These are phyloP conservation scores for Termitomyces sp. DNA, from an alignment of 768 basidiomycete species.

Conservation along the genomic window DNA sequence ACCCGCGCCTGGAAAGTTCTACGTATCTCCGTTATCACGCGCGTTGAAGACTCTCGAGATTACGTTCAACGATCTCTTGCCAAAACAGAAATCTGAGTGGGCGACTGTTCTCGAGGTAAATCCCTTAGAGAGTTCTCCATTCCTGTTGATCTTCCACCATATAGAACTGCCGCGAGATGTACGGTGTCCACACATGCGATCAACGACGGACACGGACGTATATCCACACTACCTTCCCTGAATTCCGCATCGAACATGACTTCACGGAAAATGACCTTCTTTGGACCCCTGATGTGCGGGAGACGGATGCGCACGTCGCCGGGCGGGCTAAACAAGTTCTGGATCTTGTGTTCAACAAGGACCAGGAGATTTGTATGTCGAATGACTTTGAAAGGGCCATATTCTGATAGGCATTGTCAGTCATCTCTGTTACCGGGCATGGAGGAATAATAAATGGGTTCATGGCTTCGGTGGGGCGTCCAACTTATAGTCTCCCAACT, in stretches of 20 bases:
- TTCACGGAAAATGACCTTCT: slow-evolving; percentile 64
- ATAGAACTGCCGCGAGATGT: slow-evolving; percentile 67
- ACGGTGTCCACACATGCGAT: slow-evolving; percentile 73
- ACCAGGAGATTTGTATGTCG: slow-evolving; percentile 27
- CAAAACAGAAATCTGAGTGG: background rate
- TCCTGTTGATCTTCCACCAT: background rate
- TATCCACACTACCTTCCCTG: slow-evolving; percentile 48
- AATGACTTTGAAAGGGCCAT: slow-evolving; percentile 16
- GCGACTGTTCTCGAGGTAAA: slow-evolving; percentile 6
- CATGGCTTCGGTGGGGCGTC: slow-evolving; percentile 45
- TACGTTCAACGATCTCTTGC: slow-evolving; percentile 41
- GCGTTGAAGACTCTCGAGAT: slow-evolving; percentile 57
- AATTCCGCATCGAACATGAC: slow-evolving; percentile 52
- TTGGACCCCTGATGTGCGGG: slow-evolving; percentile 55
- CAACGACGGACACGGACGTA: slow-evolving; percentile 49
- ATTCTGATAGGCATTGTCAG: slow-evolving; percentile 31
- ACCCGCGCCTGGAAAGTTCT: slow-evolving; percentile 54
- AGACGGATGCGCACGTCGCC: slow-evolving; percentile 45
- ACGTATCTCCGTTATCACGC: slow-evolving; percentile 63
- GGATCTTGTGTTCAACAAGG: slow-evolving; percentile 52
- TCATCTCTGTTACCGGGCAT: slow-evolving; percentile 68
- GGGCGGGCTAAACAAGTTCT: slow-evolving; percentile 50
- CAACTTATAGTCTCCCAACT: slow-evolving; percentile 48
- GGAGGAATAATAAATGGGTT: slow-evolving; percentile 61
- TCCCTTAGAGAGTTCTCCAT: no score